phyloP scores from a whole-genome alignment of 192 early-diverging fungal species.

The Helicostylum pulchrum region DNA sequence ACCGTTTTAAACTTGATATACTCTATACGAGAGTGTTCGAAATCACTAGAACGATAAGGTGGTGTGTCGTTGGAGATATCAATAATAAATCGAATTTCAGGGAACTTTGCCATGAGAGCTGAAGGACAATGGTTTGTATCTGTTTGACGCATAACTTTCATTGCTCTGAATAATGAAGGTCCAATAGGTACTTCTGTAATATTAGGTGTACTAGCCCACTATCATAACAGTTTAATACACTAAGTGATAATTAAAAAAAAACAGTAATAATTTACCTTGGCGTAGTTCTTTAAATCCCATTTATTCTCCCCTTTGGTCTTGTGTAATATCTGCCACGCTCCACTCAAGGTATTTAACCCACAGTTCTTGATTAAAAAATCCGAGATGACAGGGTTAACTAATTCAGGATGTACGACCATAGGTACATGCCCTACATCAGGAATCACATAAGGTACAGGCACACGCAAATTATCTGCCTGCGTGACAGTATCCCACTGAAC shows the following conservation, averaged over 20 bases:
- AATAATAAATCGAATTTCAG: conserved; percentile 51
- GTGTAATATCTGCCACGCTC: conserved; percentile 49
- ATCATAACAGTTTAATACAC: not conserved
- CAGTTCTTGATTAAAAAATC: conserved; percentile 53
- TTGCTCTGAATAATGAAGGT: conserved; percentile 44
- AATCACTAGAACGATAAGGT: conserved; percentile 50
- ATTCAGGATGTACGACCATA: conserved; percentile 48
- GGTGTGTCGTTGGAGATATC: conserved; percentile 52
- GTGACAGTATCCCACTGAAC: not conserved
- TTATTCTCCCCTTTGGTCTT: conserved; percentile 53
- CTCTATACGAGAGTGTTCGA: conserved; percentile 48
- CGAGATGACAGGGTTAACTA: conserved; percentile 51
- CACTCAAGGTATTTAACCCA: conserved; percentile 44
- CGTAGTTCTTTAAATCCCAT: conserved; percentile 59
- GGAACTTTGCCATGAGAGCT: conserved; percentile 46
- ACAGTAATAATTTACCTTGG: too few relatives aligned
- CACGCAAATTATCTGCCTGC: conserved; percentile 4
- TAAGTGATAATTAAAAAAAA: not conserved
- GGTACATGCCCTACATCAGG: conserved; percentile 45
- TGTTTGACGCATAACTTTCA: conserved; percentile 59
- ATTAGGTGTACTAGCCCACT: conserved; percentile 50
- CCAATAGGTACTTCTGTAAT: conserved; percentile 43
- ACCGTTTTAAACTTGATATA: conserved; percentile 50
- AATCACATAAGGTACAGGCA: conserved; percentile 41
- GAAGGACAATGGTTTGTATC: conserved; percentile 50